Conservation (phyloP, 495 filamentous ascomycete species). For the Podospora pseudoanserina region DNA sequence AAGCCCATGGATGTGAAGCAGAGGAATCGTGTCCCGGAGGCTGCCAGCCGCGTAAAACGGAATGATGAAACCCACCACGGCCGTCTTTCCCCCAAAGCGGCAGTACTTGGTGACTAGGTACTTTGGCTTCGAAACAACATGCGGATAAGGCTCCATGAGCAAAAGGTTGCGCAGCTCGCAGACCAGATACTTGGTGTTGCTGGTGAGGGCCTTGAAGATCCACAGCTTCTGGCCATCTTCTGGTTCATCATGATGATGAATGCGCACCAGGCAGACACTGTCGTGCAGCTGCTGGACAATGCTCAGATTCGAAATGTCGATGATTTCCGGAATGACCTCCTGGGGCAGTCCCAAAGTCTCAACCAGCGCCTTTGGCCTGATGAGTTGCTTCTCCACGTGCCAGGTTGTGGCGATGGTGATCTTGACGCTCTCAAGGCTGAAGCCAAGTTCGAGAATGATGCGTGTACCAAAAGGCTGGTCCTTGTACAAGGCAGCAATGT, state of each 20-base stretch:
- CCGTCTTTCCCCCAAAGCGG: conserved; percentile 44
- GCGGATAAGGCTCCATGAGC: conserved; percentile 39
- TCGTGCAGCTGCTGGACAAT: conserved; percentile 45
- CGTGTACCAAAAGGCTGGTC: conserved; percentile 45
- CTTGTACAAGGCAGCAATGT: conserved; percentile 24
- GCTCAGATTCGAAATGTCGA: conserved; percentile 41
- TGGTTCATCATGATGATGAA: conserved; percentile 19
- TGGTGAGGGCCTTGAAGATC: conserved; percentile 50
- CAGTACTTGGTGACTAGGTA: conserved; percentile 46
- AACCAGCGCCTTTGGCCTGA: conserved; percentile 30
- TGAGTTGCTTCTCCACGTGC: conserved; percentile 41
- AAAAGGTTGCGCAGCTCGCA: conserved; percentile 46
- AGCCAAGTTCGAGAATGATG: conserved; percentile 41
- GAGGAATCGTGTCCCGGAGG: conserved; percentile 42
- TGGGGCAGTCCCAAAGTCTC: conserved; percentile 29
- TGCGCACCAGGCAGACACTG: conserved; percentile 44
- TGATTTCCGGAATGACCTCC: conserved; percentile 29
- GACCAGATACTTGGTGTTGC: conserved; percentile 47
- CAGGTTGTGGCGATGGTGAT: conserved; percentile 40
- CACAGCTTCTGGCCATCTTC: conserved; percentile 24
- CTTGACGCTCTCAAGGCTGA: conserved; percentile 36
- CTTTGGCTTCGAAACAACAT: conserved; percentile 40
- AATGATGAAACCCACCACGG: conserved; percentile 45
- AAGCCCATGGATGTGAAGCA: conserved; percentile 38
- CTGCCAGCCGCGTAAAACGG: conserved; percentile 41